Percentiles rank a stretch among this genome's conserved stretches.
Conservation (phyloP, 371 early-diverging fungal genomes). For the Haplosporangium sp. region DNA sequence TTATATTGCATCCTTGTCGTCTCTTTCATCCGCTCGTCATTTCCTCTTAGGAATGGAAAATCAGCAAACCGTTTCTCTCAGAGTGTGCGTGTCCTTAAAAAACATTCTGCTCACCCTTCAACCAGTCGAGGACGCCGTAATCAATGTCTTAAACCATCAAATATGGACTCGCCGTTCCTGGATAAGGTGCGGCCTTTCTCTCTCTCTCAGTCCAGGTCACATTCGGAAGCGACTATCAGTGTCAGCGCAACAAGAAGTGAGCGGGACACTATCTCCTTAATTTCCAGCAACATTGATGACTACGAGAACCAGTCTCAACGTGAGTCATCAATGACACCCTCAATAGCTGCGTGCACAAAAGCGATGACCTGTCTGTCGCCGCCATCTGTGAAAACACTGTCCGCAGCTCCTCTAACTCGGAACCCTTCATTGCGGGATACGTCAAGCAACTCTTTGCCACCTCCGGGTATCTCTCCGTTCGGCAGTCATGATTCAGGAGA, state of each 20-base stretch:
- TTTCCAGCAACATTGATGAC: neutral
- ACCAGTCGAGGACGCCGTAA: too few species aligned
- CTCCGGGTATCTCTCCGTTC: neutral
- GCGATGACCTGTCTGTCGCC: conserved; percentile 1
- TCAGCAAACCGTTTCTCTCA: conserved; percentile 38
- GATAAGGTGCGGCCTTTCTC: too few species aligned
- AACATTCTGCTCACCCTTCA: neutral
- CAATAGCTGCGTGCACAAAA: conserved; percentile 17
- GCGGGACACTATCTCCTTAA: neutral
- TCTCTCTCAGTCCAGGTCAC: neutral
- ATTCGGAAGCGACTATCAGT: neutral
- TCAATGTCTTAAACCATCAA: too few species aligned
- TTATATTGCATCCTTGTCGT: neutral
- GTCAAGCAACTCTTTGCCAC: neutral
- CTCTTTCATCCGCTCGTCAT: neutral
- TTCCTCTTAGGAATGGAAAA: conserved; percentile 7
- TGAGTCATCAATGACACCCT: neutral
- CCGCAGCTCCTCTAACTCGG: too few species aligned
- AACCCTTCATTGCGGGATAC: neutral
- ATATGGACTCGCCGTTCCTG: too few species aligned
- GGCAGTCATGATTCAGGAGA: neutral
- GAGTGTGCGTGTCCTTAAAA: conserved; percentile 18
- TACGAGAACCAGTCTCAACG: neutral
- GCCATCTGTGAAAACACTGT: neutral
- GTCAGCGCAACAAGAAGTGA: neutral